Evolutionary conservation across 2,329 filamentous ascomycete genomes (phyloP), one percentile per base, ranked within the genome.

Genomic region (Xylaria sp.): DNA sequence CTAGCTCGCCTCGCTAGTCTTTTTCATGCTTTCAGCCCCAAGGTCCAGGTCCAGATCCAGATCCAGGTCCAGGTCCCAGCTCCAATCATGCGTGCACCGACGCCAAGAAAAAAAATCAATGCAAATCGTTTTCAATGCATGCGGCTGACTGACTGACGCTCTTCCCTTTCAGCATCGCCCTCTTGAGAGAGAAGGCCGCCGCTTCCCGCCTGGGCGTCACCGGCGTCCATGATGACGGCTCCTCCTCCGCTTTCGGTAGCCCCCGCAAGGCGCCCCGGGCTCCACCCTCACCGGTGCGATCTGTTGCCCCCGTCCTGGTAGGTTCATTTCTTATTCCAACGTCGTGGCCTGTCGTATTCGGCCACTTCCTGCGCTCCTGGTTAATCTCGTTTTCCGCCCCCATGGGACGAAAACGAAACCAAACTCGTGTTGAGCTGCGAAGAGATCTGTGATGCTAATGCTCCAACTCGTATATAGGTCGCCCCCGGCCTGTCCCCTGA

Each of bases 171-270:
- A 87, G 85, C 70, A 80, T 87, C 71, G 75, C 80, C 36, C 79
- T 85, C 70, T 79, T 87, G 68, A 84, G 84, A 72, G 84, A 86
- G 76, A 84, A 86, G 75, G 85, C 84, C 5, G 82, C 82, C 21
- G 84, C 85, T 54, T 82, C 81, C 74, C 80, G 83, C 70, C 80
- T 86, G 61, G 82, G 84, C 69, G 79, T 68, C 69, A 48, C 70
- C 65, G 61, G 61, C 69, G 79, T 68, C 69, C 51, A 70, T 65
- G 61, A 63, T 50, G 55, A 50, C 53, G 53, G 39, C 30, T 6
- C 1, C n/a, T 4, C 71, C 34, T 71, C 73, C 19, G 64, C 72
- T 55, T 72, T 72, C 66, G 67, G 71, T 57, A 70, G 42, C 60
- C 71, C 73, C 71, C 75, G 71, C 64, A 74, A 72, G 68, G 74